Percentiles rank a stretch among this genome's conserved stretches.
Evolutionary conservation across 495 filamentous ascomycete species (phyloP).

Genomic region (Geopyxis carbonaria): DNA sequence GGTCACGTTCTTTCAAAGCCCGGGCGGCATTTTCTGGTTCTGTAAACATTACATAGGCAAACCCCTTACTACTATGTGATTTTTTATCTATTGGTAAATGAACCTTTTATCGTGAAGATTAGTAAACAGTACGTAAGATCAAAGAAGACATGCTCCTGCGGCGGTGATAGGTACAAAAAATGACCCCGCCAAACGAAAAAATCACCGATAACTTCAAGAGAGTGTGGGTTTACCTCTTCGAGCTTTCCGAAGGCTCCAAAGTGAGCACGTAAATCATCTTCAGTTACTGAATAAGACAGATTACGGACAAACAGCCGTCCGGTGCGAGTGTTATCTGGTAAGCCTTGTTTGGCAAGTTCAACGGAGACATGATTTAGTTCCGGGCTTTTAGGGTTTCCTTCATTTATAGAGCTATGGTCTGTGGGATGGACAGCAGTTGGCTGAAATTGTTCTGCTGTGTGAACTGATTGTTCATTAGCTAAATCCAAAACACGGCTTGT

Average conservation of each 20-base stretch:
- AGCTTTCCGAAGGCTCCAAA: conserved; percentile 56
- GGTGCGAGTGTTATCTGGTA: conserved; percentile 34
- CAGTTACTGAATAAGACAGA: conserved; percentile 60
- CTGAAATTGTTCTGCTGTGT: no score
- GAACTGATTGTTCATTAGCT: no score
- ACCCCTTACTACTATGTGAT: conserved; percentile 57
- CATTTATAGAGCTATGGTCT: no score
- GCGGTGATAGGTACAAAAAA: conserved; percentile 1
- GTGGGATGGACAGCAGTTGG: no score
- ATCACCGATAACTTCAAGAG: conserved; percentile 16
- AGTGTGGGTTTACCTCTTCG: conserved; percentile 58
- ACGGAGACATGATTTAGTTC: no score
- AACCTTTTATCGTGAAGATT: conserved; percentile 39
- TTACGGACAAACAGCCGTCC: conserved; percentile 78
- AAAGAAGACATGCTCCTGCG: background rate
- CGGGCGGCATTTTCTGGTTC: conserved; percentile 53
- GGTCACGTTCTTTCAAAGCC: conserved; percentile 59
- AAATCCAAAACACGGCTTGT: conserved; percentile 83
- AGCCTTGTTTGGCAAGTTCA: no score
- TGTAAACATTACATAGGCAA: conserved; percentile 66
- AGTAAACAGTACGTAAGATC: conserved; percentile 22
- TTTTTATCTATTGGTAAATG: conserved; percentile 58
- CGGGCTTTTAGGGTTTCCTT: no score
- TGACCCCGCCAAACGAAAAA: conserved; percentile 11
- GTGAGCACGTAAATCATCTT: conserved; percentile 53